Percentiles rank a stretch among this genome's conserved stretches.
These are phyloP conservation scores for Rhinocladiella mackenziei DNA, from an alignment of 2,329 filamentous ascomycete species.

Conservation along the genomic window DNA sequence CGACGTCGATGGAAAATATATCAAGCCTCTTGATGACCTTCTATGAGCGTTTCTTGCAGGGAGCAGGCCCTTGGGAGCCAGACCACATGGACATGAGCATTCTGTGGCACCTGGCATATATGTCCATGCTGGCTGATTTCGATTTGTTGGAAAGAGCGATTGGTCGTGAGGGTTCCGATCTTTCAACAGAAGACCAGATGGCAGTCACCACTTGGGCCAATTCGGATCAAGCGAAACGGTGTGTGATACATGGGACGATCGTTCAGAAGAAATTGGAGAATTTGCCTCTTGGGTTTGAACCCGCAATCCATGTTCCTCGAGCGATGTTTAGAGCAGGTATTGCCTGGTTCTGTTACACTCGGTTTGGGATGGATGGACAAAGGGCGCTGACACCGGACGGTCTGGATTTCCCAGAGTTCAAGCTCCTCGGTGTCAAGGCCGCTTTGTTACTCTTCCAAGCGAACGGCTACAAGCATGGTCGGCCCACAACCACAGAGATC, in stretches of 20 bases:
- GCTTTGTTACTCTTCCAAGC: constrained; percentile 22
- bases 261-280: constrained; percentile 28
- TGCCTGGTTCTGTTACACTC: constrained; percentile 30
- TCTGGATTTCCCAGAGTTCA: constrained; percentile 31
- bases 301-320: constrained; percentile 31
- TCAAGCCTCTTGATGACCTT: constrained; percentile 14
- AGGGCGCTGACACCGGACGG: constrained; percentile 8
- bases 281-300: constrained; percentile 27
- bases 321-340: constrained; percentile 27
- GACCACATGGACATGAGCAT: constrained; percentile 28
- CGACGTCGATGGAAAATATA: constrained; percentile 16
- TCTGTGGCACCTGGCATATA: constrained; percentile 34
- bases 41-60: constrained; percentile 29
- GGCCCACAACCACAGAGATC: constrained; percentile 26
- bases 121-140: constrained; percentile 31
- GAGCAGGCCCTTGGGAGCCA: constrained; percentile 15
- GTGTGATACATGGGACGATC: constrained; percentile 28
- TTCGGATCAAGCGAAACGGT: constrained; percentile 27
- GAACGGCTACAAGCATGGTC: constrained; percentile 24
- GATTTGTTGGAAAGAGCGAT: constrained; percentile 31
- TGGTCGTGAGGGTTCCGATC: constrained; percentile 30
- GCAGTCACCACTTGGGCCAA: constrained; percentile 28
- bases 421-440: constrained; percentile 27
- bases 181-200: constrained; percentile 20
- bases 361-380: constrained; percentile 18